These are phyloP conservation scores for Bacterosira constricta DNA, from an alignment of 108 stramenopile genomes.

Conservation along the genomic window DNA sequence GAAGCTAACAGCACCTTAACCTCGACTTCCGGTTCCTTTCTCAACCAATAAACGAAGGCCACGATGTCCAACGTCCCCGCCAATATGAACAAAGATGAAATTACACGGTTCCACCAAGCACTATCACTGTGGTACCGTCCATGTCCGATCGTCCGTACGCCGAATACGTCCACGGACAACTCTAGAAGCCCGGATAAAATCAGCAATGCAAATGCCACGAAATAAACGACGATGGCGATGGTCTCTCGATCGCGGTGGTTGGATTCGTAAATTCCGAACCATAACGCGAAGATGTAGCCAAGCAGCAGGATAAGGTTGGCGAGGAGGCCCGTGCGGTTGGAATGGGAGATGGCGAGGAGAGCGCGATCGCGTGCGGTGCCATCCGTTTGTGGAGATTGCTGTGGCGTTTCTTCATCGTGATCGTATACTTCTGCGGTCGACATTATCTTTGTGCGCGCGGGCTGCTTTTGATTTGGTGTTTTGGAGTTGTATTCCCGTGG, in stretches of 20 bases:
- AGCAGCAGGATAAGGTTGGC: constrained; percentile 21
- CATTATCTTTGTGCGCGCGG: background rate
- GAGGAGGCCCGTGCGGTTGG: background rate
- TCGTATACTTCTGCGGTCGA: too few relatives aligned
- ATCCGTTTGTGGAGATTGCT: too few relatives aligned
- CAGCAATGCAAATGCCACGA: constrained; percentile 10
- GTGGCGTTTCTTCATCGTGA: too few relatives aligned
- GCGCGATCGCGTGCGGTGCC: too few relatives aligned
- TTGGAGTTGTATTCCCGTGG: too few relatives aligned
- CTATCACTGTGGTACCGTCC: constrained; percentile 10
- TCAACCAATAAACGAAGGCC: constrained; percentile 16
- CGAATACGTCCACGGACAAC: constrained; percentile 13
- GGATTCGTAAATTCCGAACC: constrained; percentile 8
- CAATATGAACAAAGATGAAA: constrained; percentile 10
- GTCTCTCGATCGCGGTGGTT: constrained; percentile 10
- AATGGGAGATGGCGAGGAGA: too few relatives aligned
- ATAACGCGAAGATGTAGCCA: constrained; percentile 11
- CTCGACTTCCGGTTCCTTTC: background rate
- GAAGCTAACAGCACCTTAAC: background rate
- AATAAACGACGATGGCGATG: constrained; percentile 14
- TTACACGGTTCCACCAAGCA: constrained; percentile 1
- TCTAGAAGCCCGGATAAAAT: constrained; percentile 13
- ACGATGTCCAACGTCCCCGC: constrained; percentile 9
- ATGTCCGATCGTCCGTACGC: constrained; percentile 6
- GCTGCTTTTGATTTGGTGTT: too few relatives aligned